Evolutionary conservation across 192 early-diverging fungal species (phyloP).

Genomic region (Radiomyces spectabilis): DNA sequence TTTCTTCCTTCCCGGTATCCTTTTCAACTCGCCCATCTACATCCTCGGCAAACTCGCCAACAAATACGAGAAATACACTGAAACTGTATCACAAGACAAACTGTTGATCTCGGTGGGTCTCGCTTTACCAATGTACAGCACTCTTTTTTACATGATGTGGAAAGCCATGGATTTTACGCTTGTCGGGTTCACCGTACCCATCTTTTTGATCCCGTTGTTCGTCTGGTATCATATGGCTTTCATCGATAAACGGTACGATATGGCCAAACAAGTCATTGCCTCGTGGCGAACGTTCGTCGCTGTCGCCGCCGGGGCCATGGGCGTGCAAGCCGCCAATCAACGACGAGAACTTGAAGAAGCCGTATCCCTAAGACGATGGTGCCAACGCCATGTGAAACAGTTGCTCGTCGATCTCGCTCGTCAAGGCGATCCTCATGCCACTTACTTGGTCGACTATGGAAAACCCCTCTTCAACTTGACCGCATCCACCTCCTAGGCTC

Average conservation of each 20-base stretch:
- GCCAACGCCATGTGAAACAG: constrained; percentile 1
- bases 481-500: not conserved
- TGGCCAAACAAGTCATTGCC: constrained; percentile 22
- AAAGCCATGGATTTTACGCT: constrained; percentile 12
- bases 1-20: constrained; percentile 35
- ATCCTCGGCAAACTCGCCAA: constrained; percentile 26
- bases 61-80: constrained; percentile 30
- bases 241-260: constrained; percentile 28
- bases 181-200: constrained; percentile 14
- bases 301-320: constrained; percentile 5
- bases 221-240: constrained; percentile 36
- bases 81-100: constrained; percentile 37
- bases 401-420: not conserved
- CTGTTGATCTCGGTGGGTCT: constrained; percentile 17
- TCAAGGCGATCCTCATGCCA: constrained; percentile 6
- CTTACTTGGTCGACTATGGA: constrained; percentile 10
- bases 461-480: not conserved
- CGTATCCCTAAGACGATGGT: constrained; percentile 12
- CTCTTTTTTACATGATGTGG: constrained; percentile 26
- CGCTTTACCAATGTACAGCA: constrained; percentile 18
- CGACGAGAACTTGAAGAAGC: constrained; percentile 12
- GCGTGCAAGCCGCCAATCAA: not conserved
- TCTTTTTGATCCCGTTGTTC: constrained; percentile 28
- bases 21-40: constrained; percentile 36
- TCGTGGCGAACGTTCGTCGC: constrained; percentile 30